A percentile compares a stretch with the other conserved stretches of the same genome.
phyloP scores from a whole-genome alignment of 78 protist genomes.

The Dictyostelium discoideum region dicty_2.7 NC_007090.3:3634501-3635000 shows the following conservation, averaged over 20 bases:
- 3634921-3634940: not conserved
- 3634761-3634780: not conserved
- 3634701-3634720: not conserved
- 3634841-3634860: not conserved
- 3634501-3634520: not conserved
- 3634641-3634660: not conserved
- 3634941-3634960: not conserved
- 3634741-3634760: not conserved
- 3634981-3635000: not conserved
- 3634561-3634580: not conserved
- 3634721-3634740: not conserved
- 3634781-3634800: not conserved
- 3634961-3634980: not conserved
- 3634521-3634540: not conserved
- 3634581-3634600: not conserved
- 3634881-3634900: not conserved
- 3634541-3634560: not conserved
- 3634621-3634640: not conserved
- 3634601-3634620: not conserved
- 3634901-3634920: not conserved
- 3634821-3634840: not conserved
- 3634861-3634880: not conserved
- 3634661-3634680: not conserved
- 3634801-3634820: not conserved
- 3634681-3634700: not conserved